Conservation (phyloP, 768 basidiomycete genomes). For the Russula virescens region DNA sequence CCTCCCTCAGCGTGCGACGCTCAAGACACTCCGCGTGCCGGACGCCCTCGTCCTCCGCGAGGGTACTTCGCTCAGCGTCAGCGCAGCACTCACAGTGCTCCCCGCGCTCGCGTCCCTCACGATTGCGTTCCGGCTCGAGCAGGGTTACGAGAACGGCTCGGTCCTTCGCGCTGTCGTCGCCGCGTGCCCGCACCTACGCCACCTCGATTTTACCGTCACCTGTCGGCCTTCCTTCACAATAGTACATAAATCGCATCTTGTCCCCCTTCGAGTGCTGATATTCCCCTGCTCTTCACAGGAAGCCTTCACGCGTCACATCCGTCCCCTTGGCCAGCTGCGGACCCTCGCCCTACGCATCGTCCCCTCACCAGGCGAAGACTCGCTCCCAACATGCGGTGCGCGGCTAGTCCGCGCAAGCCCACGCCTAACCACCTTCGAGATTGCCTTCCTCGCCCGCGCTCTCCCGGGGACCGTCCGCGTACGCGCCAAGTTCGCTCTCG, state of each 20-base stretch:
- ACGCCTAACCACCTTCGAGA: conserved; percentile 54
- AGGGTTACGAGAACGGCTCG: conserved; percentile 63
- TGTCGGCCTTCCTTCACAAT: conserved; percentile 70
- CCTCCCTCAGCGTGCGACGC: conserved; percentile 37
- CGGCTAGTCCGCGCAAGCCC: conserved; percentile 63
- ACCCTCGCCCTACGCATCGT: conserved; percentile 60
- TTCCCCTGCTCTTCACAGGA: conserved; percentile 37
- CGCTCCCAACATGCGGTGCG: conserved; percentile 51
- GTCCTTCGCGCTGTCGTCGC: conserved; percentile 60
- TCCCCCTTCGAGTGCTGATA: background rate
- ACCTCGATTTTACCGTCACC: conserved; percentile 60
- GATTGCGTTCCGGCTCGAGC: conserved; percentile 63
- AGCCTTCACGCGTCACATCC: conserved; percentile 55
- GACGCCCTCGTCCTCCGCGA: conserved; percentile 66
- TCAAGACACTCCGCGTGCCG: conserved; percentile 55
- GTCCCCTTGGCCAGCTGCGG: conserved; percentile 57
- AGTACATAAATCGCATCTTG: conserved; percentile 35
- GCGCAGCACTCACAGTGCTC: conserved; percentile 52
- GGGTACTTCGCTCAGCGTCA: conserved; percentile 55
- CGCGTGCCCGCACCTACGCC: conserved; percentile 57
- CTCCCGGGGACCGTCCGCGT: conserved; percentile 30
- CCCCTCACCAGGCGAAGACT: conserved; percentile 57
- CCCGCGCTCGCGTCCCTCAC: conserved; percentile 52
- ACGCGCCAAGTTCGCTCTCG: conserved; percentile 14
- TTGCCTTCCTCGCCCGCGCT: conserved; percentile 55